Base-by-base conservation (phyloP, 2,329 filamentous ascomycete species). In the Ceratocystis variospora region DNA sequence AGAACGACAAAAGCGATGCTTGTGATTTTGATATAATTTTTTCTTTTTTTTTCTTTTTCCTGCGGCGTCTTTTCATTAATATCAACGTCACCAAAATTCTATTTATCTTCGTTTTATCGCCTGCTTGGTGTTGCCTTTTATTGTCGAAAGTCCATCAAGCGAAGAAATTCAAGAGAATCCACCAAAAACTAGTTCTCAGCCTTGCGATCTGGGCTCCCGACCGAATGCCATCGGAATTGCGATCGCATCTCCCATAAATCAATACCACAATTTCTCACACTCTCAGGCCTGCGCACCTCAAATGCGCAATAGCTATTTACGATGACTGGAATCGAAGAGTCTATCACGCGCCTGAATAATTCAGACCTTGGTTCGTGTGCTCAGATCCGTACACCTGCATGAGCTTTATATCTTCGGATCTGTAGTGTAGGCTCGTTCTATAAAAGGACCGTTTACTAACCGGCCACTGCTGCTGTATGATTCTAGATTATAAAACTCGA, bases 401-500 rank as follows among this genome's bases (percentile, higher is more conserved):
- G 19, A 17, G 59, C 59, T 41, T 62, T 17, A 3, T 25, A 7
- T 25, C 12, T 31, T 53, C 15, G 22, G n/a, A 31, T 10, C 3
- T 4, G 28, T 15, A 17, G 12, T 5, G 44, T 10, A 12, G 48
- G 48, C 15, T 8, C 2, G 10, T n/a, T 63, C 31, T 28, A 22
- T 15, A 5, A 22, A 55, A 63, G 7, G 28, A 37, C 22, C 31
- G 45, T 25, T 3, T 19, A 8, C n/a, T 65, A 37, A 63, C 25
- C 31, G 19, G 22, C 45, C 12, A 8, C 31, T 17, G 15, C n/a
- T 44, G 45, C 22, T 5, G 12, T 37, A 6, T 37, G 15, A 41
- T 57, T 67, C 3, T 53, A 65, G 64, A 63, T 45, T 67, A 19
- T 69, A 96, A 89, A 78, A 77, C 85, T 67, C 95, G 92, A 78